Conservation (phyloP, 2,329 filamentous ascomycete species). For the Trichoderma citrinoviride region DNA sequence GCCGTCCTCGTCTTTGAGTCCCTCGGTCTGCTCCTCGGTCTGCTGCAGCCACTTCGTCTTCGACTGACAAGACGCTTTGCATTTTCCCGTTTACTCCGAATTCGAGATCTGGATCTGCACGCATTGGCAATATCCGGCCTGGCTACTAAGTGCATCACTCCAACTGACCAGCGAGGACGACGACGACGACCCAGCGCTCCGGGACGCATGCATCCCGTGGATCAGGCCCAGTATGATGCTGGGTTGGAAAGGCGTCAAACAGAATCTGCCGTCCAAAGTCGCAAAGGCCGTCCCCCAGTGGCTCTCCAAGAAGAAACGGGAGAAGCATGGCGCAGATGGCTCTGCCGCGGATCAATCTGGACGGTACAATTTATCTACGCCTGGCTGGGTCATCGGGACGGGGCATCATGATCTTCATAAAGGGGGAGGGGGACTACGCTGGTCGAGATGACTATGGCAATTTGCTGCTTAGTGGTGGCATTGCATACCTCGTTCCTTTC, state of each 20-base stretch:
- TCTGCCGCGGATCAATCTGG: conserved; percentile 25
- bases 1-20: not conserved
- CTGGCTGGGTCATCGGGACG: conserved; percentile 19
- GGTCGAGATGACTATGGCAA: not conserved
- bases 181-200: not conserved
- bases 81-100: not conserved
- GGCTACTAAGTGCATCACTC: not conserved
- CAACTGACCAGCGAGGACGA: not conserved
- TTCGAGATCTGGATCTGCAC: not conserved
- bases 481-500: not conserved
- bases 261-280: conserved; percentile 36
- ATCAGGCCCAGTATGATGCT: conserved; percentile 31
- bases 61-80: not conserved
- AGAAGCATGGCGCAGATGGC: conserved; percentile 25
- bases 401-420: not conserved
- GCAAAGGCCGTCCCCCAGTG: conserved; percentile 29
- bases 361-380: conserved; percentile 31
- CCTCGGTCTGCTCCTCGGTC: not conserved
- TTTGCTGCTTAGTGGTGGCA: conserved; percentile 12
- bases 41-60: not conserved
- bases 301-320: conserved; percentile 34
- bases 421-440: not conserved
- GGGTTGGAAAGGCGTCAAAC: conserved; percentile 40
- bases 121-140: not conserved
- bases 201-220: conserved; percentile 10